A percentile compares a stretch with the other conserved stretches of the same genome.
Evolutionary conservation across 1,284 basidiomycete genomes (phyloP).

Genomic region (Ganoderma boninense): DNA sequence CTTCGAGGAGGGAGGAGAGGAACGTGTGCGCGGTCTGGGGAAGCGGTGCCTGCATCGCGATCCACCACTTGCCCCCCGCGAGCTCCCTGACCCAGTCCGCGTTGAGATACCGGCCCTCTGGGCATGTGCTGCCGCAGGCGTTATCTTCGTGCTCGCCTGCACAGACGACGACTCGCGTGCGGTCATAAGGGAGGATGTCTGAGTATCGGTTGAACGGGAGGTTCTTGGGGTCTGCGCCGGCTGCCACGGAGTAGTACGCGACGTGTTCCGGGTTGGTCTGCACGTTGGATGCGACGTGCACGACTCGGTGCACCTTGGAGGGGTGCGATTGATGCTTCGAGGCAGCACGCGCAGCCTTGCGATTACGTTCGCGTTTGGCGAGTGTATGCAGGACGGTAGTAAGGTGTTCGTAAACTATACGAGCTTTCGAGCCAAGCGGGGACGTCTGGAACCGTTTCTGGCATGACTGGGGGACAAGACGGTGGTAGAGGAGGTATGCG

Average conservation of each 20-base stretch:
- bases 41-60: constrained; percentile 84
- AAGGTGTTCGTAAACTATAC: constrained; percentile 45
- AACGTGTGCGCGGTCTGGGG: constrained; percentile 76
- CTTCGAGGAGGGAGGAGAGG: constrained; percentile 70
- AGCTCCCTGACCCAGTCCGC: constrained; percentile 85
- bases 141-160: constrained; percentile 34
- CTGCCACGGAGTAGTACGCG: constrained; percentile 62
- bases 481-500: neutral
- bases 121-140: constrained; percentile 24
- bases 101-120: constrained; percentile 69
- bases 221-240: constrained; percentile 56
- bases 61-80: constrained; percentile 80
- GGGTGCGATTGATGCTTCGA: constrained; percentile 44
- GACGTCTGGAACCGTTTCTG: constrained; percentile 12
- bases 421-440: constrained; percentile 44
- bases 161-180: constrained; percentile 69
- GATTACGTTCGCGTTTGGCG: constrained; percentile 50
- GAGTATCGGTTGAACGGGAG: constrained; percentile 70
- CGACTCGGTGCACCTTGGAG: constrained; percentile 36
- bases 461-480: constrained; percentile 9
- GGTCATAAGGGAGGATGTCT: constrained; percentile 81
- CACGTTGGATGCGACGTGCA: constrained; percentile 33
- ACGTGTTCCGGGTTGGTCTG: constrained; percentile 36
- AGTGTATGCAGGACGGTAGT: constrained; percentile 46
- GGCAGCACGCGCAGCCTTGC: constrained; percentile 44